Evolutionary conservation across 2,329 filamentous ascomycete species (phyloP).

Genomic region (Apiospora rasikravindrae): DNA sequence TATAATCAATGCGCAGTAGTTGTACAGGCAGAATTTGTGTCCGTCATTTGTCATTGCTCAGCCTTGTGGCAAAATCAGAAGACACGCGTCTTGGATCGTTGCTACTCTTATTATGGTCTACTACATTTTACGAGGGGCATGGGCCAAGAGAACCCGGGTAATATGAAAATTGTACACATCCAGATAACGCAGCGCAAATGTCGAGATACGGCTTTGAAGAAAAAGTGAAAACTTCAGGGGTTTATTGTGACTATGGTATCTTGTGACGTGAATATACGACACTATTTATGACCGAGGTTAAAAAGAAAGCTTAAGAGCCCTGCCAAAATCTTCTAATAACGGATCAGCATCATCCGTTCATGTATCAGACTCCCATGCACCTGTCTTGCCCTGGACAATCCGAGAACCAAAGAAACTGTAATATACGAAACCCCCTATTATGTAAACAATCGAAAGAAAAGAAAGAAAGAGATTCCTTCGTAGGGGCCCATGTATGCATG

Average conservation of each 20-base stretch:
- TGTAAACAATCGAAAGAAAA: neutral
- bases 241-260: neutral
- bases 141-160: neutral
- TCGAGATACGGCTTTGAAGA: neutral
- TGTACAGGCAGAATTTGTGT: too few species aligned
- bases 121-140: neutral
- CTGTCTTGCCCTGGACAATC: neutral
- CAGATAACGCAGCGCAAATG: neutral
- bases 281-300: neutral
- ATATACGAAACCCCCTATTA: neutral
- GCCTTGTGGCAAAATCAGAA: neutral
- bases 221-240: neutral
- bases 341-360: neutral
- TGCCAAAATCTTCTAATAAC: neutral
- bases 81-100: neutral
- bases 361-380: neutral
- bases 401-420: neutral
- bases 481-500: too few species aligned
- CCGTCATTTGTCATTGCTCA: too few species aligned
- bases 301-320: neutral
- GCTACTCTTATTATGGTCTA: neutral
- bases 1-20: too few species aligned
- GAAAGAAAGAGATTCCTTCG: neutral
- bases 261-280: neutral
- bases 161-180: neutral